phyloP scores from a whole-genome alignment of 2,329 filamentous ascomycete genomes.

The Pyricularia pennisetigena region DNA sequence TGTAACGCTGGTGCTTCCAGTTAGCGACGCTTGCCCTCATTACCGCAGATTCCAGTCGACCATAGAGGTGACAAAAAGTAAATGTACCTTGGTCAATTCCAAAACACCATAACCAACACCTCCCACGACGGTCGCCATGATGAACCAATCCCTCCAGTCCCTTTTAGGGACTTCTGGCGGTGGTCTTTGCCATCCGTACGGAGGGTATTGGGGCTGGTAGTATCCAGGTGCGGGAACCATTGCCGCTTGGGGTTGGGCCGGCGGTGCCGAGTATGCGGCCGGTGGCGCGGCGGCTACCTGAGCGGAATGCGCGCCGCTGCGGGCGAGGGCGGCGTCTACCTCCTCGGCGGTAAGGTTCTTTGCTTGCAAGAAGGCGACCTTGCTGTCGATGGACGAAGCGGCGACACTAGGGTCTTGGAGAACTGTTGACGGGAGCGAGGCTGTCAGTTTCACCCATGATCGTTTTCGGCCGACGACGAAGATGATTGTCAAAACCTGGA shows the following conservation, averaged over 20 bases:
- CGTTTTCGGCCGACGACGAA: background rate
- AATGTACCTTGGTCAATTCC: conserved; percentile 68
- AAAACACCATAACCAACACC: conserved; percentile 86
- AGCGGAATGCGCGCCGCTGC: conserved; percentile 52
- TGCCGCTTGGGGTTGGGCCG: background rate
- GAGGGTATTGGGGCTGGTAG: conserved; percentile 35
- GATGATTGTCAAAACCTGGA: background rate
- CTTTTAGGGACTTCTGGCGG: conserved; percentile 58
- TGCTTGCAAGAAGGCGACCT: conserved; percentile 84
- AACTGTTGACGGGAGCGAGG: conserved; percentile 41
- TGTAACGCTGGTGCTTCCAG: conserved; percentile 57
- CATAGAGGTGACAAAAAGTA: background rate
- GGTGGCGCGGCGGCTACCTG: conserved; percentile 25
- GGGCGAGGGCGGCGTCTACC: conserved; percentile 72
- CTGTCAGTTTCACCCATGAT: background rate
- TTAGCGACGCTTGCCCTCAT: background rate
- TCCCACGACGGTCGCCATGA: conserved; percentile 93
- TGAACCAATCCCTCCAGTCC: conserved; percentile 99
- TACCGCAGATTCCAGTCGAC: background rate
- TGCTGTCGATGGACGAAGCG: conserved; percentile 82
- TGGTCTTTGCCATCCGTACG: conserved; percentile 46
- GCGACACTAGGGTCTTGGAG: conserved; percentile 90
- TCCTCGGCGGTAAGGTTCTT: conserved; percentile 98
- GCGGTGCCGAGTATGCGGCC: conserved; percentile 20
- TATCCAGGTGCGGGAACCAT: conserved; percentile 25